Evolutionary conservation across 805 yeast species (phyloP).

Genomic region (Kazachstania africana): DNA sequence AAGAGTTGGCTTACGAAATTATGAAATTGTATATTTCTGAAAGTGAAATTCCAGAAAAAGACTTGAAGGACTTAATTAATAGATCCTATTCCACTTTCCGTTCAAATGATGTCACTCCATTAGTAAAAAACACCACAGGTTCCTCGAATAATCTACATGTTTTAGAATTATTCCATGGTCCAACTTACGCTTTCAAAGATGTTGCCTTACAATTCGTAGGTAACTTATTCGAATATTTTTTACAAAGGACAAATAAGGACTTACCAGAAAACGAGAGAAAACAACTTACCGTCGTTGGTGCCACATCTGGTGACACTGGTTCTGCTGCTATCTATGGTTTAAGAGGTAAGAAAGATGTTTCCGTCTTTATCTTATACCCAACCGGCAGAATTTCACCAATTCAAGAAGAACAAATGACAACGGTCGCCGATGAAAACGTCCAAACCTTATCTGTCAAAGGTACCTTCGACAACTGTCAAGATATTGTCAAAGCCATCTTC

Average conservation of each 20-base stretch:
- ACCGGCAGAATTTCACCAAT: conserved; percentile 95
- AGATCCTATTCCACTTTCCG: conserved; percentile 88
- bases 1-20: conserved; percentile 78
- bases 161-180: conserved; percentile 95
- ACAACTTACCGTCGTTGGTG: conserved; percentile 91
- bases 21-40: conserved; percentile 65
- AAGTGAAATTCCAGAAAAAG: conserved; percentile 63
- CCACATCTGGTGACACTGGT: conserved; percentile 98
- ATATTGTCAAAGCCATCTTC: conserved; percentile 84
- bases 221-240: conserved; percentile 86
- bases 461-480: conserved; percentile 97
- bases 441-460: conserved; percentile 94
- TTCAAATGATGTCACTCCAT: conserved; percentile 78
- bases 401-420: conserved; percentile 98
- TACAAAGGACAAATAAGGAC: conserved; percentile 57
- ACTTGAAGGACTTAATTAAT: conserved; percentile 47
- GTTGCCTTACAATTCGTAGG: conserved; percentile 98
- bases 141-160: conserved; percentile 50
- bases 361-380: conserved; percentile 92
- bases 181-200: conserved; percentile 97
- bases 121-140: conserved; percentile 45
- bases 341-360: conserved; percentile 94
- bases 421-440: conserved; percentile 83
- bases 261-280: conserved; percentile 51
- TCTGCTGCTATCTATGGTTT: conserved; percentile 98